Evolutionary conservation across 2,329 filamentous ascomycete genomes (phyloP).

Genomic region (Didymella exigua): DNA sequence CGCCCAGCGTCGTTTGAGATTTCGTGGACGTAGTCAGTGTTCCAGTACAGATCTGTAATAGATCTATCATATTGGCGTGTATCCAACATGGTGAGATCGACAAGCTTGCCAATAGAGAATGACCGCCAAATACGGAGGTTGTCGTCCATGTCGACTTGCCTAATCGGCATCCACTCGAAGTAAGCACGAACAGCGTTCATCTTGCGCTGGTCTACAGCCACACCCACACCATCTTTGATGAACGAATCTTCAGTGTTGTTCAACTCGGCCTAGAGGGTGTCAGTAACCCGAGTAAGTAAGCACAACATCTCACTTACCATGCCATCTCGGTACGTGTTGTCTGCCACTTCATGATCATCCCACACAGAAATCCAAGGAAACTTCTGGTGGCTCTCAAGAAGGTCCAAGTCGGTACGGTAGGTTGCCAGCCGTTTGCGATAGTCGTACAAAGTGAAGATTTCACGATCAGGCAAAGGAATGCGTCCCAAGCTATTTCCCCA

Average conservation of each 20-base stretch:
- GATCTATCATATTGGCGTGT: constrained; percentile 52
- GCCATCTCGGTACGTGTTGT: constrained; percentile 53
- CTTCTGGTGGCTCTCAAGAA: constrained; percentile 48
- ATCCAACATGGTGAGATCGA: constrained; percentile 53
- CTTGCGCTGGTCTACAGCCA: constrained; percentile 52
- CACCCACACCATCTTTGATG: constrained; percentile 43
- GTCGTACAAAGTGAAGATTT: constrained; percentile 52
- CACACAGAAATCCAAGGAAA: constrained; percentile 54
- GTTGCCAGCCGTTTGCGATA: constrained; percentile 50
- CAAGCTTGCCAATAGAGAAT: constrained; percentile 50
- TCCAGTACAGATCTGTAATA: constrained; percentile 58
- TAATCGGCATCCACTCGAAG: constrained; percentile 54
- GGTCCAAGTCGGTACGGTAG: constrained; percentile 50
- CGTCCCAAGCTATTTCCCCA: constrained; percentile 42
- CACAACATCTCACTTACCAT: constrained; percentile 14
- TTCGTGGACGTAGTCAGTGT: constrained; percentile 64
- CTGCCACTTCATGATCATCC: constrained; percentile 54
- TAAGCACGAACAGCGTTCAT: constrained; percentile 55
- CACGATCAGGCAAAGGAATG: constrained; percentile 42
- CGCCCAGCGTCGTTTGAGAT: constrained; percentile 72
- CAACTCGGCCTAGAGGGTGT: constrained; percentile 31
- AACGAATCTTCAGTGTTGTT: constrained; percentile 54
- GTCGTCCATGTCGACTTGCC: constrained; percentile 54
- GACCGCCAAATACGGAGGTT: constrained; percentile 51
- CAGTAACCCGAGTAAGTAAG: constrained; percentile 23